Base-by-base conservation (phyloP, 2,329 filamentous ascomycete species). In the Aspergillus clavatus region DNA sequence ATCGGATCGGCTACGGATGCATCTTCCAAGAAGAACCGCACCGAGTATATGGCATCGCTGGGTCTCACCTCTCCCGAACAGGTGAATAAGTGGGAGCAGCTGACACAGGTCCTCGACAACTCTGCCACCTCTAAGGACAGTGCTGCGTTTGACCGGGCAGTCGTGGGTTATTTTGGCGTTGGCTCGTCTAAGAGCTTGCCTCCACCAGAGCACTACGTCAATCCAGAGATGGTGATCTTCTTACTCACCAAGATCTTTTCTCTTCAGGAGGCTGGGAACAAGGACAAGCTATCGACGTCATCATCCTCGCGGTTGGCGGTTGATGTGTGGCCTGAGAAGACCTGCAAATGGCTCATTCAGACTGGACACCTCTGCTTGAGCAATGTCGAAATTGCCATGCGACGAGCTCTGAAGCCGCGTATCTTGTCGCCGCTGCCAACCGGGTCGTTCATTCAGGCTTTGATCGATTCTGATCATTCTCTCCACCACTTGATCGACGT, bases 281-380 rank as follows among this genome's bases (percentile, higher is more conserved):
- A 50, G 10, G 60, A 63, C 28, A 59, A 54, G 7, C 41, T 53
- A 1, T 53, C 64, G 2, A 51, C 54, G 23, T 57, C 56, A 22
- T 58, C 56, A 11, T 50, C 55, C 7, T 58, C 54, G 40, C 62
- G 54, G 38, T 53, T 70, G 11, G 57, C 51, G 14, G 53, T 69
- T 43, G 54, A 48, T 4, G 48, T 72, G n/a, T 68, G 68, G 57
- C 69, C 70, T 3, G 50, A 55, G 4, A 50, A 51, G 12, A 70
- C 68, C 7, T 69, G 70, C 40, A 49, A 65, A 24, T 74, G 71
- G 70, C 62, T 75, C 10, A 61, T 70, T 37, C 52, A 61, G 10
- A 46, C 63, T 6, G 67, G 70, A 14, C 60, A 70, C 22, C 45
- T 75, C 3, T 68, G 61, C 12, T 44, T 57, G 6, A 62, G 62